phyloP scores from a whole-genome alignment of 2,329 filamentous ascomycete species.

The Ceratocystis destructans region DNA sequence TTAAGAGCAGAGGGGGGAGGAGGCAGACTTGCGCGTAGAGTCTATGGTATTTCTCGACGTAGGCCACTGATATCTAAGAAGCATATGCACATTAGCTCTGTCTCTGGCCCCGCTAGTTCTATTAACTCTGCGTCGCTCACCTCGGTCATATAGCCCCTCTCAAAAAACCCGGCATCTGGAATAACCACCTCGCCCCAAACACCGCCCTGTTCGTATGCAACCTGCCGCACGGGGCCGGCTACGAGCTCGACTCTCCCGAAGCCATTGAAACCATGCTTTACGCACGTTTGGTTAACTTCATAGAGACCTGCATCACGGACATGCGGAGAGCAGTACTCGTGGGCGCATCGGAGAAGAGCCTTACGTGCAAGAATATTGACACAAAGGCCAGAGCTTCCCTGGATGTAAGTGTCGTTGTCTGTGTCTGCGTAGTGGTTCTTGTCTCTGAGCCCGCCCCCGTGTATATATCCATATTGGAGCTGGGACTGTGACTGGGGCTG shows the following conservation, averaged over 20 bases:
- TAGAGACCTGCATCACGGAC: constrained; percentile 22
- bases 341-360: constrained; percentile 25
- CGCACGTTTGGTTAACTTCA: constrained; percentile 28
- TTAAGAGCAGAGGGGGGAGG: not conserved
- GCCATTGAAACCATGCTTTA: constrained; percentile 21
- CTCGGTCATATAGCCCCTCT: constrained; percentile 15
- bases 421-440: not conserved
- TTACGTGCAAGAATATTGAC: constrained; percentile 8
- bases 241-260: not conserved
- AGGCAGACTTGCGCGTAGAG: not conserved
- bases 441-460: not conserved
- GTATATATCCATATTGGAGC: not conserved
- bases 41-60: constrained; percentile 13
- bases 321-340: constrained; percentile 26
- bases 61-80: constrained; percentile 28
- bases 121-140: not conserved
- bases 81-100: not conserved
- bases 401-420: not conserved
- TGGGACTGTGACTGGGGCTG: not conserved
- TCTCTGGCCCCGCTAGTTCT: not conserved
- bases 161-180: constrained; percentile 14
- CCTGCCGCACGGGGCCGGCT: constrained; percentile 6
- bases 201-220: constrained; percentile 5
- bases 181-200: constrained; percentile 12
- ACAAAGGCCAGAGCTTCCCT: not conserved